Percentiles rank a stretch among this genome's conserved stretches.
Evolutionary conservation across 2,329 filamentous ascomycete species (phyloP).

Genomic region (Diaporthe citri): DNA sequence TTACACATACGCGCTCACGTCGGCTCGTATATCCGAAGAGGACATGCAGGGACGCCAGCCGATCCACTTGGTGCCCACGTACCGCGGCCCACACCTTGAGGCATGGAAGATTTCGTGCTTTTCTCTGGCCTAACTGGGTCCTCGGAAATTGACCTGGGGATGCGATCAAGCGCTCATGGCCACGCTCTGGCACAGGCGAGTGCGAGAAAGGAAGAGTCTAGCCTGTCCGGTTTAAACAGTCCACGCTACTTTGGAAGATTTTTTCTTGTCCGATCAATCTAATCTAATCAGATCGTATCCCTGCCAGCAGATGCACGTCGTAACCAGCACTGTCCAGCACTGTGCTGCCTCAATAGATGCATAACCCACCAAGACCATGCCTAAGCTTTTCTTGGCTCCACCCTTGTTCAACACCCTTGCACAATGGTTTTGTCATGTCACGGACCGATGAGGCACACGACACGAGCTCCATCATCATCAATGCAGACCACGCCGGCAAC

Average conservation of each 20-base stretch:
- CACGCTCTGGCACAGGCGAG: not conserved
- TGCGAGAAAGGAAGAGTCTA: not conserved
- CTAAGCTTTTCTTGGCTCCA: not conserved
- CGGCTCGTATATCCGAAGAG: slow-evolving; percentile 20
- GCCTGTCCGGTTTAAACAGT: not conserved
- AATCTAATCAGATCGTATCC: slow-evolving; percentile 28
- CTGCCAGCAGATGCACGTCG: not conserved
- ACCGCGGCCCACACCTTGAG: not conserved
- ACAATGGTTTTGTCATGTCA: not conserved
- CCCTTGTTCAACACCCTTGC: not conserved
- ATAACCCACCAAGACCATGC: not conserved
- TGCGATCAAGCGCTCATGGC: not conserved
- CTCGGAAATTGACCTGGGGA: slow-evolving; percentile 21
- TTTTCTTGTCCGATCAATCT: slow-evolving; percentile 39
- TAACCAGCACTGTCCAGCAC: not conserved
- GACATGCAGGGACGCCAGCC: not conserved
- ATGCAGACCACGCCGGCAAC: too few species aligned
- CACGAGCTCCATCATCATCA: not conserved
- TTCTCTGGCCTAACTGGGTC: not conserved
- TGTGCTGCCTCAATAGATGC: not conserved
- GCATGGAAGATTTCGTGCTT: not conserved
- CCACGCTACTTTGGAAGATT: not conserved
- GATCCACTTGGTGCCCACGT: not conserved
- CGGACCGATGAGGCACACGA: slow-evolving; percentile 6
- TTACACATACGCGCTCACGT: not conserved